These are phyloP conservation scores for Wallacemonas rigidus DNA, from an alignment of 208 protist species.

Conservation along the genomic window DNA sequence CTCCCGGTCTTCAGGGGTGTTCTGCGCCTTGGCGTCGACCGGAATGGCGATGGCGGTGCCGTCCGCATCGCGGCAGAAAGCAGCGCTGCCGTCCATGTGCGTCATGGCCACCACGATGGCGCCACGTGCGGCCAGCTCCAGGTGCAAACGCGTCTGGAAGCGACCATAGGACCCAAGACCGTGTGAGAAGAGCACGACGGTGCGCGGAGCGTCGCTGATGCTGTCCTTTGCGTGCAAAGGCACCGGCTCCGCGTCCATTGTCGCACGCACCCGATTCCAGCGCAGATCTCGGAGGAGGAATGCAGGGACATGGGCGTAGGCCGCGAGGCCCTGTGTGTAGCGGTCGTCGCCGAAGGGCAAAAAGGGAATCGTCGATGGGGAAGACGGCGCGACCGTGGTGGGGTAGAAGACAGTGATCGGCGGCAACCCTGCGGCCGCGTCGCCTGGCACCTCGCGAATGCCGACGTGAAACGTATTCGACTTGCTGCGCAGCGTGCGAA, in stretches of 20 bases:
- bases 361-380: conserved; percentile 25
- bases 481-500: conserved; percentile 41
- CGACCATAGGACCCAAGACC: conserved; percentile 62
- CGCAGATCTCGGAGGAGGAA: conserved; percentile 53
- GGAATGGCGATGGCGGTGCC: conserved; percentile 23
- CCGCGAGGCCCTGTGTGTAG: conserved; percentile 58
- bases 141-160: conserved; percentile 64
- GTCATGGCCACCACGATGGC: conserved; percentile 67
- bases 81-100: conserved; percentile 82
- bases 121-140: conserved; percentile 69
- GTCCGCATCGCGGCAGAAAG: conserved; percentile 66
- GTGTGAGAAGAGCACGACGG: conserved; percentile 81
- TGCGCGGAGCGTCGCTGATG: conserved; percentile 15
- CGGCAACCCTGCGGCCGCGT: conserved; percentile 26
- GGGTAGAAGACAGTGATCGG: conserved; percentile 83
- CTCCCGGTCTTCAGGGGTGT: conserved; percentile 44
- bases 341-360: conserved; percentile 64
- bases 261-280: conserved; percentile 35
- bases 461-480: conserved; percentile 56
- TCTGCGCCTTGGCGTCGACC: conserved; percentile 33
- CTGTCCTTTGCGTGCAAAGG: conserved; percentile 38
- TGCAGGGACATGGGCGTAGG: conserved; percentile 49
- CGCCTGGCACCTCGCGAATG: conserved; percentile 35
- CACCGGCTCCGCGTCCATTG: conserved; percentile 27
- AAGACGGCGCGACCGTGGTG: conserved; percentile 10